Evolutionary conservation across 495 filamentous ascomycete species (phyloP).

Genomic region (Hypoxylon crocopeplum): DNA sequence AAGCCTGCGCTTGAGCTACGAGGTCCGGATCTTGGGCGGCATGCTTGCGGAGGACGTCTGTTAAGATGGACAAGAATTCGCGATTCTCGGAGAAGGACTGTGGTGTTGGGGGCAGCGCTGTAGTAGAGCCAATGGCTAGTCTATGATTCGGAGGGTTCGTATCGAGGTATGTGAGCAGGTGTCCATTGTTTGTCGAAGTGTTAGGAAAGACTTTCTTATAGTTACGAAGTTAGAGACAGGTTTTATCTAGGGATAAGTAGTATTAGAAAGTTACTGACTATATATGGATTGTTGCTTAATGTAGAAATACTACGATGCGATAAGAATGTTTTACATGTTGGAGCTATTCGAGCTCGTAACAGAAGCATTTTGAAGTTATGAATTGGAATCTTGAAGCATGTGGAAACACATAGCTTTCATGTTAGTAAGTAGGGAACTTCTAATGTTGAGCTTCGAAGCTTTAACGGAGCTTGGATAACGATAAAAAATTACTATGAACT

Average conservation of each 20-base stretch:
- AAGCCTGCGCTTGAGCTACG: slow-evolving; percentile 75
- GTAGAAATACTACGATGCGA: slow-evolving; percentile 43
- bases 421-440: too few species aligned
- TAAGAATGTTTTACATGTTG: slow-evolving; percentile 27
- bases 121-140: slow-evolving; percentile 78
- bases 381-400: neutral
- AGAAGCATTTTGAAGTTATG: slow-evolving; percentile 31
- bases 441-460: too few species aligned
- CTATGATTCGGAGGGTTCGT: slow-evolving; percentile 70
- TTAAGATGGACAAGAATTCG: slow-evolving; percentile 75
- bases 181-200: slow-evolving; percentile 46
- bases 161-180: slow-evolving; percentile 78
- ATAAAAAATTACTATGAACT: too few species aligned
- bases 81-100: slow-evolving; percentile 78
- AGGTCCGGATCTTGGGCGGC: slow-evolving; percentile 76
- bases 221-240: neutral
- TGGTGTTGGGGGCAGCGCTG: slow-evolving; percentile 76
- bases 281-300: slow-evolving; percentile 50
- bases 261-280: slow-evolving; percentile 48
- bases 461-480: neutral
- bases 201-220: slow-evolving; percentile 75
- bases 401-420: neutral
- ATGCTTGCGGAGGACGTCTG: slow-evolving; percentile 72
- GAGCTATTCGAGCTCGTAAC: slow-evolving; percentile 25
- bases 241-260: neutral